Evolutionary conservation across 371 early-diverging fungal genomes (phyloP).

Genomic region (Lichtheimia corymbifera): DNA sequence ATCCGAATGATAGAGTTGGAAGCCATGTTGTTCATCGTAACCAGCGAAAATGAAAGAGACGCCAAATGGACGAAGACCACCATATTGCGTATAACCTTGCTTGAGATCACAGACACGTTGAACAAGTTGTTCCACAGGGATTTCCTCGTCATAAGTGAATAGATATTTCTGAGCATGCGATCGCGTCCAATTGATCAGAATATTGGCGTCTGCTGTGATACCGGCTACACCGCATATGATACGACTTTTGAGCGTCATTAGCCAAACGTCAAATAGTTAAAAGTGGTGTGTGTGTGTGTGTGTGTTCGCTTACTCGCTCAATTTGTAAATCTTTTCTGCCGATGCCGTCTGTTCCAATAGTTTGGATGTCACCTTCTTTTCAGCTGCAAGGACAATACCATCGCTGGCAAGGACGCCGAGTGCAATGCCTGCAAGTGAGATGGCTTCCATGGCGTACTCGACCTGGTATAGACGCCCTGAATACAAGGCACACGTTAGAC

Average conservation of each 20-base stretch:
- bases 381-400: conserved; percentile 97
- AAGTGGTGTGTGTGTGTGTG: background rate
- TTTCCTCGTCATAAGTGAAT: conserved; percentile 84
- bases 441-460: conserved; percentile 99
- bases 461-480: conserved; percentile 98
- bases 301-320: conserved; percentile 76
- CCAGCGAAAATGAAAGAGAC: conserved; percentile 98
- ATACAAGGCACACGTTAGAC: background rate
- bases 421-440: conserved; percentile 96
- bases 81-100: conserved; percentile 99
- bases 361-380: conserved; percentile 94
- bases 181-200: conserved; percentile 91
- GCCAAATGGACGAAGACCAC: conserved; percentile 99
- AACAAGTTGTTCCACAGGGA: conserved; percentile 94
- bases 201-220: conserved; percentile 97
- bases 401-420: conserved; percentile 93
- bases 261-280: background rate
- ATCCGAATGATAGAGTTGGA: conserved; percentile 98
- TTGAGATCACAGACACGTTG: conserved; percentile 94
- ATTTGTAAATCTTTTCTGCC: conserved; percentile 96
- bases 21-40: conserved; percentile 87
- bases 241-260: conserved; percentile 54
- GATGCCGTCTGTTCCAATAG: conserved; percentile 83
- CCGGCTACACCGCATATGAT: conserved; percentile 98
- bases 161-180: conserved; percentile 90